Conservation (phyloP, 2,329 filamentous ascomycete species). For the Talaromyces sp. region DNA sequence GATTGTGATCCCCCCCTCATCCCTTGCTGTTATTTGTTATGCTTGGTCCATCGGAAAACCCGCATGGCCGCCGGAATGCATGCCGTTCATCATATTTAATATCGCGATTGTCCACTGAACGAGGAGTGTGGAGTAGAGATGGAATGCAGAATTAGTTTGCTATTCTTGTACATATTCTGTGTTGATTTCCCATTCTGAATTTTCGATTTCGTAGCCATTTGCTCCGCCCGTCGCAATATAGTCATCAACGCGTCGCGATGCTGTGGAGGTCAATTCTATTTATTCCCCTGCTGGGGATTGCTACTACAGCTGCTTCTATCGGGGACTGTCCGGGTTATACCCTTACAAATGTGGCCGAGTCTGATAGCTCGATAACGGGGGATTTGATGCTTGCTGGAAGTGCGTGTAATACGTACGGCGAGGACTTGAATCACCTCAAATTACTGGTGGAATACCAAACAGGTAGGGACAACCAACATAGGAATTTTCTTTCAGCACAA, state of each 20-base stretch:
- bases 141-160: background rate
- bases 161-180: background rate
- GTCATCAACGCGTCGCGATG: background rate
- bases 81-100: background rate
- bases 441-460: constrained; percentile 57
- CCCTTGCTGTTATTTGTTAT: constrained; percentile 5
- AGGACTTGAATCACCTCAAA: constrained; percentile 52
- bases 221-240: background rate
- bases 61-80: constrained; percentile 2
- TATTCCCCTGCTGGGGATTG: background rate
- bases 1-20: background rate
- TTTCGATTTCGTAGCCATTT: background rate
- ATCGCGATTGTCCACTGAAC: background rate
- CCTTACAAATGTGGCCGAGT: constrained; percentile 37
- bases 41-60: background rate
- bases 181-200: background rate
- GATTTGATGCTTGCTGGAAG: constrained; percentile 63
- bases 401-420: constrained; percentile 58
- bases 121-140: background rate
- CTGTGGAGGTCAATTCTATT: background rate
- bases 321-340: constrained; percentile 37
- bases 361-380: constrained; percentile 41
- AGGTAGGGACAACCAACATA: background rate
- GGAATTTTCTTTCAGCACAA: background rate
- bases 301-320: background rate